Base-by-base conservation (phyloP, 306 rosid genomes). In the Albizia julibrissin region DNA sequence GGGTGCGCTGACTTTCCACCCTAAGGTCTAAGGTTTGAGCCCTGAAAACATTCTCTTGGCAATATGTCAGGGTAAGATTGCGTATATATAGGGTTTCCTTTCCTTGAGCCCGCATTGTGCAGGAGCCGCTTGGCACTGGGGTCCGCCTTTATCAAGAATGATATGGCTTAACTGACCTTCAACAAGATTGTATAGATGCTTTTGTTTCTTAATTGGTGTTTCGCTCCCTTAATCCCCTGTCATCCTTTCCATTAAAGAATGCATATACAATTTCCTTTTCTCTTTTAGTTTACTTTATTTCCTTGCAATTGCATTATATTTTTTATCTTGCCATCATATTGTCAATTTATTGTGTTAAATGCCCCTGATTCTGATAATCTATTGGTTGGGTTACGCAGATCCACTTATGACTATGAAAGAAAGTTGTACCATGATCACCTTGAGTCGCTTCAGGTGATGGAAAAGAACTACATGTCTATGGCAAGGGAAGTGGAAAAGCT, bases 401-500 rank as follows among this genome's bases (percentile, higher is more conserved):
- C 91, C 61, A 89, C 93, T 80, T 93, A 86, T 87, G 98, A 93
- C 84, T 91, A 92, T 62, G 98, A 96, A 84, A 93, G 92, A 86
- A 96, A 92, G 84, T 79, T 93, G 77, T 96, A 96, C 90, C 88
- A 88, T 80, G 94, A 93, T 79, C 99, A 91, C 90, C 97, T 96
- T 29, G 97, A 93, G 88, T 93, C 99, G 39, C 98, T 96, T 86
- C 98, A 93, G 86, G 90, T 85, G 82, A 93, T 96, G 99, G 97
- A 96, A 82, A 93, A 91, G 90, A 92, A 96, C 86, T 96, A 92
- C 76, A 81, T 90, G 72, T 89, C 97, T 62, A 96, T 93, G 99
- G 91, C 97, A 81, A 90, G 89, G 90, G 99, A 93, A 89, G 90
- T 93, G 67, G 99, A 93, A 80, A 96, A 93, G 87, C 99, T 93